phyloP scores from a whole-genome alignment of 345 rosid genomes.

The Pistacia integerrima region DNA sequence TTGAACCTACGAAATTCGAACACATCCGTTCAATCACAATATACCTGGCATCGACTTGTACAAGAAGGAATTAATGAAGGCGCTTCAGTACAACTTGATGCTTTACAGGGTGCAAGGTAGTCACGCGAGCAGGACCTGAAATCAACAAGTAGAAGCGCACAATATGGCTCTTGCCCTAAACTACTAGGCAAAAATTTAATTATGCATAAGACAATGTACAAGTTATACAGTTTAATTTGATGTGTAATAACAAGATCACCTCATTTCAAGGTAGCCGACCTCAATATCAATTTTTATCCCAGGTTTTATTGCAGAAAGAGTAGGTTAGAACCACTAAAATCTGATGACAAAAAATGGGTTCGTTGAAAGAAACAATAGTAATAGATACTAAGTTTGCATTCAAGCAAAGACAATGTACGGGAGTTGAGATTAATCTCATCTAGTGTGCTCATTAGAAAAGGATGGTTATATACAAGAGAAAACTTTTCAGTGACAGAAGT shows the following conservation, averaged over 20 bases:
- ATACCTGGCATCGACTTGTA: too few species aligned
- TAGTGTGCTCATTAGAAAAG: neutral
- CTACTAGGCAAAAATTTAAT: too few species aligned
- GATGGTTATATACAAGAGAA: neutral
- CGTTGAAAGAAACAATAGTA: neutral
- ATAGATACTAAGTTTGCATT: neutral
- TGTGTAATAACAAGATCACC: too few species aligned
- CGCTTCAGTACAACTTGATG: too few species aligned
- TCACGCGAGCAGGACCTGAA: neutral
- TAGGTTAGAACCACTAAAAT: too few species aligned
- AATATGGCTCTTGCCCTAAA: too few species aligned
- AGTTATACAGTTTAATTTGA: too few species aligned
- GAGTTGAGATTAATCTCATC: neutral
- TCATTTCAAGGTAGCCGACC: too few species aligned
- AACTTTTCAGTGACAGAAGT: slow-evolving; percentile 5
- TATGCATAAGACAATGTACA: too few species aligned
- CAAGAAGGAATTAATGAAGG: too few species aligned
- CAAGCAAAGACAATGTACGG: neutral
- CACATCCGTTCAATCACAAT: too few species aligned
- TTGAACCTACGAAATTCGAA: too few species aligned
- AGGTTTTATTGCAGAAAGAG: neutral
- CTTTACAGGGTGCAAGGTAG: neutral
- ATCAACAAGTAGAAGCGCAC: neutral
- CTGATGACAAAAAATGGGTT: neutral
- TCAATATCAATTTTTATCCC: neutral